Conservation (phyloP, 73 alveolate genomes). For the Paramecium primaurelia region DNA sequence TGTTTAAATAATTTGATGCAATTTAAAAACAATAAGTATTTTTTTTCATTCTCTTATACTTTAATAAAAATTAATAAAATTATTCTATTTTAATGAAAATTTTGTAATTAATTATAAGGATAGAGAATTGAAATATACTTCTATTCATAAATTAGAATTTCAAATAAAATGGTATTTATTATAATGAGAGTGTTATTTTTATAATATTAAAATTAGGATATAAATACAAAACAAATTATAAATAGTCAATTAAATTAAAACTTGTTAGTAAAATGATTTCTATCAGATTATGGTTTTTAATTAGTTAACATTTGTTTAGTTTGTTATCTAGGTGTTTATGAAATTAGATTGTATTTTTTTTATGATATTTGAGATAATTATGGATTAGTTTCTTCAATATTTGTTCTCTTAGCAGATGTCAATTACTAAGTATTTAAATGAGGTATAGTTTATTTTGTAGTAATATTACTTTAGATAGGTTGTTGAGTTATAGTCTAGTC, state of each 20-base stretch:
- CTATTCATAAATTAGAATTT: too few species aligned
- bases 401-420: constrained; percentile 1
- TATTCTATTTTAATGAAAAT: too few species aligned
- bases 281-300: not conserved
- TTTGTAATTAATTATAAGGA: too few species aligned
- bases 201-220: not conserved
- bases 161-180: too few species aligned
- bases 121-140: too few species aligned
- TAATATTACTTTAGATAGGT: not conserved
- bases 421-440: not conserved
- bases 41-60: too few species aligned
- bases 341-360: not conserved
- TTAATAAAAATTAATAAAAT: too few species aligned
- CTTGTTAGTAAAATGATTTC: not conserved
- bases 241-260: not conserved
- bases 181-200: not conserved
- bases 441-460: not conserved
- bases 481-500: not conserved
- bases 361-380: not conserved
- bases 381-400: constrained; percentile 3
- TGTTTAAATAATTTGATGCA: too few species aligned
- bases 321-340: not conserved
- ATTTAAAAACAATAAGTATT: too few species aligned
- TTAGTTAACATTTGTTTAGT: not conserved
- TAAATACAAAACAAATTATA: not conserved